Conservation (phyloP, 352 stramenopile genomes). For the Elongisporangium undulatum region DNA sequence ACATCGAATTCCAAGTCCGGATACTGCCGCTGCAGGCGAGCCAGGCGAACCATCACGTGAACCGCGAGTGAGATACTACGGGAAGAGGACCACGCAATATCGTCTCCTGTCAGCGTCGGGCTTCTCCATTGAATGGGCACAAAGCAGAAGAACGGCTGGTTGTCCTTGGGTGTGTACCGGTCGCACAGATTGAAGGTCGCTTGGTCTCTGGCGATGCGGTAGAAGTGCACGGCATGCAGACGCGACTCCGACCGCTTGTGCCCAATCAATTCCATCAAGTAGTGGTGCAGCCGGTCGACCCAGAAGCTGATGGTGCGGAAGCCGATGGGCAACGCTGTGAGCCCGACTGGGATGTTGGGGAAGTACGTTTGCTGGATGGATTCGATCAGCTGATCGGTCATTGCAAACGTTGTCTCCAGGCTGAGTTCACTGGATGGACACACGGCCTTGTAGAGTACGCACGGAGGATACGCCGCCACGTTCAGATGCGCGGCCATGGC, state of each 20-base stretch:
- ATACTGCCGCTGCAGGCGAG: slow-evolving; percentile 8
- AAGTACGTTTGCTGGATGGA: slow-evolving; percentile 8
- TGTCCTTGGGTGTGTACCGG: no score
- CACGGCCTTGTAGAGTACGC: no score
- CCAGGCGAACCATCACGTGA: slow-evolving; percentile 13
- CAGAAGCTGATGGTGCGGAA: slow-evolving; percentile 18
- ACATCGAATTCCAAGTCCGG: slow-evolving; percentile 9
- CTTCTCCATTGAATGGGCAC: slow-evolving; percentile 7
- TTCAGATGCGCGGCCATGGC: no score
- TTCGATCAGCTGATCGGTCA: slow-evolving; percentile 28
- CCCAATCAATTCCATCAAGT: slow-evolving; percentile 6
- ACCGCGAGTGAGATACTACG: slow-evolving; percentile 12
- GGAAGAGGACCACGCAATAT: not conserved
- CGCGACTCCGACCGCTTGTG: no score
- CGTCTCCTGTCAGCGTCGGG: no score
- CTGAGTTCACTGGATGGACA: no score
- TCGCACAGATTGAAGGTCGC: no score
- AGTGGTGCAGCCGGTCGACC: slow-evolving; percentile 31
- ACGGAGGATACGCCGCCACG: no score
- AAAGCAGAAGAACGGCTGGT: slow-evolving; percentile 12
- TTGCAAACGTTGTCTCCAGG: slow-evolving; percentile 16
- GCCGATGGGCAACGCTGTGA: slow-evolving; percentile 1
- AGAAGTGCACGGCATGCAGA: no score
- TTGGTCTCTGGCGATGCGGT: no score
- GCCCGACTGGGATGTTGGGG: not conserved